A percentile compares a stretch with the other conserved stretches of the same genome.
These are phyloP conservation scores for Pyricularia sp. DNA, from an alignment of 2,329 filamentous ascomycete species.

Conservation along the genomic window DNA sequence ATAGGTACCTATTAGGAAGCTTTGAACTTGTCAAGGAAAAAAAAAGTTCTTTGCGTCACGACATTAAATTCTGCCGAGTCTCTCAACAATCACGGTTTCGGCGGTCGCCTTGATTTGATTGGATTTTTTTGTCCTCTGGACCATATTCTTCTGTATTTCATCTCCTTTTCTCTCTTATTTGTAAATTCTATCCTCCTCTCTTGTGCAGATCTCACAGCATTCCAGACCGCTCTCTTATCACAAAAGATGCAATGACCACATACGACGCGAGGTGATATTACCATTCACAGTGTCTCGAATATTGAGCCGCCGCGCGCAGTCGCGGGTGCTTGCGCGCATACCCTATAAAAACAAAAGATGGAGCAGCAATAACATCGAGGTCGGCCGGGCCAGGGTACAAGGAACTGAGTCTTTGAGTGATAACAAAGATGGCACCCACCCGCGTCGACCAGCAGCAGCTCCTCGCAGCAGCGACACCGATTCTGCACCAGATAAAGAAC, in stretches of 20 bases:
- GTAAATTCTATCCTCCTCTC: neutral
- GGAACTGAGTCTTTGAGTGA: neutral
- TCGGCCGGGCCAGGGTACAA: constrained; percentile 29
- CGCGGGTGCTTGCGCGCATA: constrained; percentile 33
- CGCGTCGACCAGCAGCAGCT: neutral
- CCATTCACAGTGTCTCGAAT: constrained; percentile 32
- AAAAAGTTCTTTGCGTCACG: neutral
- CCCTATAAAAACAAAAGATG: constrained; percentile 26
- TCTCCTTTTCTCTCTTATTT: neutral
- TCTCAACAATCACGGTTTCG: neutral
- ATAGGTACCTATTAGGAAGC: neutral
- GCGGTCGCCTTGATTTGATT: neutral
- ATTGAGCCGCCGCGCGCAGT: constrained; percentile 26
- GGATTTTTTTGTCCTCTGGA: neutral
- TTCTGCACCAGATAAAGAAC: neutral
- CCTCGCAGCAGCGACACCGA: neutral
- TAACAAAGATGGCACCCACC: neutral
- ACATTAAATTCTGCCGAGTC: neutral
- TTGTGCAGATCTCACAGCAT: neutral
- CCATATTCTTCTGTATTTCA: neutral
- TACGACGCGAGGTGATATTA: neutral
- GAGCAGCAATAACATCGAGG: constrained; percentile 26
- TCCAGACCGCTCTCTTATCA: neutral
- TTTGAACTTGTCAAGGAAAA: neutral
- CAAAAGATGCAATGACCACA: neutral